A percentile compares a stretch with the other conserved stretches of the same genome.
Evolutionary conservation across 2,329 filamentous ascomycete genomes (phyloP).

Genomic region (Neurospora sp.): DNA sequence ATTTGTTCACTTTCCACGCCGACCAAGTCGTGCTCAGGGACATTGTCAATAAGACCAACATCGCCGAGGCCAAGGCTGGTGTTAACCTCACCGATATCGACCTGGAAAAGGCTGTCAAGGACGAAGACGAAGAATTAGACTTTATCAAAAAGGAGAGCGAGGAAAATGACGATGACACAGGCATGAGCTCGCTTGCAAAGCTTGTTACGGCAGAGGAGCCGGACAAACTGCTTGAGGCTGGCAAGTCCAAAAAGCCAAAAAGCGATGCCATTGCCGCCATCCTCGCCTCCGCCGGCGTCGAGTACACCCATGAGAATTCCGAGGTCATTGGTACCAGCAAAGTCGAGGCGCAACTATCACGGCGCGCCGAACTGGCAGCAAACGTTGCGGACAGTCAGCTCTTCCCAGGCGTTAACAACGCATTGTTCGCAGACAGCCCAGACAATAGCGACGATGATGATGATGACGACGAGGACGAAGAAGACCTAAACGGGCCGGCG

Average conservation of each 20-base stretch:
- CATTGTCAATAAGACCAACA: constrained; percentile 96
- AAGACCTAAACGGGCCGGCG: constrained; percentile 10
- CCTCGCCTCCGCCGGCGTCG: constrained; percentile 74
- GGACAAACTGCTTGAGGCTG: constrained; percentile 23
- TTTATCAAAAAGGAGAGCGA: constrained; percentile 34
- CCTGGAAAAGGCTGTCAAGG: constrained; percentile 48
- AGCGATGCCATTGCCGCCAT: constrained; percentile 83
- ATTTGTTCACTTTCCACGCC: constrained; percentile 75
- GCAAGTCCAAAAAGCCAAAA: constrained; percentile 29
- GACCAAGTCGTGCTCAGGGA: constrained; percentile 78
- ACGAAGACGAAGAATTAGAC: constrained; percentile 28
- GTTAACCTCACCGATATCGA: constrained; percentile 73
- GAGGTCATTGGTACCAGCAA: constrained; percentile 90
- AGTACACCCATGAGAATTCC: constrained; percentile 94
- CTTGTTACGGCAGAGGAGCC: constrained; percentile 41
- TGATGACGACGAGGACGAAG: constrained; percentile 15
- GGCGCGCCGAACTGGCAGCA: constrained; percentile 57
- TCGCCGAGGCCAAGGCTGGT: constrained; percentile 83
- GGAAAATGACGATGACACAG: constrained; percentile 51
- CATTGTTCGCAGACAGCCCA: constrained; percentile 48
- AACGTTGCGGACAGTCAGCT: constrained; percentile 24
- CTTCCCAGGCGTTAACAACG: constrained; percentile 31
- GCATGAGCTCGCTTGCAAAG: constrained; percentile 63
- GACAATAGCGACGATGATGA: constrained; percentile 21
- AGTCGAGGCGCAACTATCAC: constrained; percentile 77